Base-by-base conservation (phyloP, 2,329 filamentous ascomycete species). In the Fusarium lyarnte region DNA sequence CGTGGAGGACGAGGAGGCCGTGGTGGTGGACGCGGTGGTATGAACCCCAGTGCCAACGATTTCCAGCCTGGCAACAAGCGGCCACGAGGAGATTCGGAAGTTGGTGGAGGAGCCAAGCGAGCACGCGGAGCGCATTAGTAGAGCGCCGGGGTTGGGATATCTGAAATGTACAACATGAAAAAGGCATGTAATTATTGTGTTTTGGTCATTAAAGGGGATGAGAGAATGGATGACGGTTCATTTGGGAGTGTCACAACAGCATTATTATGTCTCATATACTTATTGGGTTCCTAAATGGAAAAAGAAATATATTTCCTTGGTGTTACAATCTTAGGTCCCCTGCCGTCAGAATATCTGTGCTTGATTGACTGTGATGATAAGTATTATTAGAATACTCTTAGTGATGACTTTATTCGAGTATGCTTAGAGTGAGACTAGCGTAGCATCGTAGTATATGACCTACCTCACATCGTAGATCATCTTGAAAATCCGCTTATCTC, bases 1-100 rank as follows among this genome's bases (percentile, higher is more conserved):
- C 75, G 83, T 27, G 79, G 82, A 53, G 70, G 70, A 7, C 82
- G 87, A 57, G 85, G 86, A 49, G 70, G 70, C 17, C 82, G 87
- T 47, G 85, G 86, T 31, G 84, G 82, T 49, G 81, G 83, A 36
- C 82, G 86, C 27, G 80, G 80, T 16, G 61, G 81, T 66, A 16
- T 90, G 74, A 90, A 88, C 71, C 84, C 86, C 2, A 81, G 81
- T 17, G 88, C 86, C 14, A 82, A 85, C 53, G 89, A 90, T 63
- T 87, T 89, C 73, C 88, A 89, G 45, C 85, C 87, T 13, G 87
- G 88, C 8, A 87, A 84, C 72, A 90, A 90, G 80, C 84, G 88
- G 33, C 84, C 87, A 19, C 83, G 88, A 58, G 87, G 89, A 53
- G 88, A 90, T 60, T 82, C 81, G 1, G 84, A 85, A 55, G 79